phyloP scores from a whole-genome alignment of 345 rosid species.

The Firmiana major region DNA sequence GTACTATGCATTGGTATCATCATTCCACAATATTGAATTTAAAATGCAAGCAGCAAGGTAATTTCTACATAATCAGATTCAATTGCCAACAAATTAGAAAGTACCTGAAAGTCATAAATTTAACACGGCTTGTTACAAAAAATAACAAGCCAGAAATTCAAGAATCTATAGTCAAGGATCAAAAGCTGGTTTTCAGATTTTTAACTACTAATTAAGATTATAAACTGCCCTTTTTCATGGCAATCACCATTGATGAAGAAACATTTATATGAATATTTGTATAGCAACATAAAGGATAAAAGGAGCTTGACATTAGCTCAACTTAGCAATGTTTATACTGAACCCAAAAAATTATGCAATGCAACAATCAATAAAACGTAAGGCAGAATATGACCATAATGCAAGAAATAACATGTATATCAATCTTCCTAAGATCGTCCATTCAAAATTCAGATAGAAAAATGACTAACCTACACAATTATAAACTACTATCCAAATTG shows the following conservation, averaged over 20 bases:
- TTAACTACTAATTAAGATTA: not conserved
- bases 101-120: not conserved
- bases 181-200: not conserved
- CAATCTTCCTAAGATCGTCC: not conserved
- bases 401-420: not conserved
- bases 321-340: not conserved
- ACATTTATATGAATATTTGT: not conserved
- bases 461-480: not conserved
- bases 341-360: not conserved
- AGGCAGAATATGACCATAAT: not conserved
- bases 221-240: not conserved
- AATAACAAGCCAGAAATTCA: not conserved
- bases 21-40: not conserved
- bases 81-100: not conserved
- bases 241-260: not conserved
- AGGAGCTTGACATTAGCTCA: not conserved
- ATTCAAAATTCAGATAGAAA: conserved; percentile 1
- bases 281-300: not conserved
- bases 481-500: conserved; percentile 1
- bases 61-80: not conserved
- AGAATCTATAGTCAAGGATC: not conserved
- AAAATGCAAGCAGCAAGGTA: not conserved
- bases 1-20: not conserved
- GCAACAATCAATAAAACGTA: not conserved
- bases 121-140: not conserved